phyloP scores from a whole-genome alignment of 1,139 yeast genomes.

The Sugiyamaella pinicola region DNA sequence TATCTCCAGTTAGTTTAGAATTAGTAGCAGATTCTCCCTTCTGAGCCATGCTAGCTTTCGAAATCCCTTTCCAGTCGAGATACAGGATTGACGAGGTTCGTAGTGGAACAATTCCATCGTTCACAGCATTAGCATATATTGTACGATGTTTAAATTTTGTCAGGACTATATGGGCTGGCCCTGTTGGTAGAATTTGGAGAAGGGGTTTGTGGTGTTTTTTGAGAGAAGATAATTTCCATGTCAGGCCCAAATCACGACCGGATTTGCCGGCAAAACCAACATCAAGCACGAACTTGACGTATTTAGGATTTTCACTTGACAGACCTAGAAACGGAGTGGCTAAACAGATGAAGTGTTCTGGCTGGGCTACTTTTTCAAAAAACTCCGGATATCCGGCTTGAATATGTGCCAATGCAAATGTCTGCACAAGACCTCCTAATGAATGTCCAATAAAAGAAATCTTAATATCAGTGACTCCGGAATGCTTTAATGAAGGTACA shows the following conservation, averaged over 20 bases:
- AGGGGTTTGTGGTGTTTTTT: constrained; percentile 55
- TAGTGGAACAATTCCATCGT: constrained; percentile 93
- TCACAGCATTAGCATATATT: constrained; percentile 73
- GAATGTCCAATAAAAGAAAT: constrained; percentile 93
- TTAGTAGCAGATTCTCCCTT: constrained; percentile 32
- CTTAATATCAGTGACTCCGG: constrained; percentile 39
- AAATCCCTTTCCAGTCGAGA: constrained; percentile 68
- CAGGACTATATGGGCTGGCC: constrained; percentile 72
- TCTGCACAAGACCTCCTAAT: constrained; percentile 86
- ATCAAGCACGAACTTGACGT: constrained; percentile 78
- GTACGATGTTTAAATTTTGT: constrained; percentile 68
- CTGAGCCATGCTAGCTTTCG: constrained; percentile 52
- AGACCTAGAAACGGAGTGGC: constrained; percentile 92
- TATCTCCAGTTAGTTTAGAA: constrained; percentile 8
- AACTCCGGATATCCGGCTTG: constrained; percentile 71
- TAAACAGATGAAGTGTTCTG: constrained; percentile 78
- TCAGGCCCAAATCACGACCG: constrained; percentile 86
- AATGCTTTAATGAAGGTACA: constrained; percentile 19
- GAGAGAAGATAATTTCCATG: constrained; percentile 43
- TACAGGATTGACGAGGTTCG: constrained; percentile 82
- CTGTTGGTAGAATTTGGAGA: constrained; percentile 72
- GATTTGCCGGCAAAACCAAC: constrained; percentile 92
- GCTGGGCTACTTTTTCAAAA: constrained; percentile 60
- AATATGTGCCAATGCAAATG: constrained; percentile 86
- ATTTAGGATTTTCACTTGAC: constrained; percentile 82